Conservation (phyloP, 2,329 filamentous ascomycete genomes). For the Colletotrichum shisoi region DNA sequence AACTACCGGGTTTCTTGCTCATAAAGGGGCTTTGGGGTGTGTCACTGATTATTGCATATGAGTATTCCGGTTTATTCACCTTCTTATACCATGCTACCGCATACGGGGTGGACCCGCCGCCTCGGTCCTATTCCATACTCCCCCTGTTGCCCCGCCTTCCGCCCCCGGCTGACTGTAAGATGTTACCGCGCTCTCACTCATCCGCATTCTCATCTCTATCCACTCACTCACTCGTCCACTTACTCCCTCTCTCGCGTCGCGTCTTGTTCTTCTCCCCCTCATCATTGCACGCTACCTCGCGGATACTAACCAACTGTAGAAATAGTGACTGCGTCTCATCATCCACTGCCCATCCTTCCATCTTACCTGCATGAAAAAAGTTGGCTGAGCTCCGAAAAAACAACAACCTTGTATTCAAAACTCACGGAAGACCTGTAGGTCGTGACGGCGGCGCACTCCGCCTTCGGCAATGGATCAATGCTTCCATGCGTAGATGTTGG, state of each 20-base stretch:
- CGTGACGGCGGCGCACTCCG: not conserved
- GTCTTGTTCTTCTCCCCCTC: not conserved
- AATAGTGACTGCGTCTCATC: slow-evolving; percentile 20
- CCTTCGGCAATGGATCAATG: not conserved
- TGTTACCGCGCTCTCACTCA: slow-evolving; percentile 10
- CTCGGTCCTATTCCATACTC: slow-evolving; percentile 12
- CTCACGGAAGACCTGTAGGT: not conserved
- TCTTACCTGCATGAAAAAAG: slow-evolving; percentile 34
- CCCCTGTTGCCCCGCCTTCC: slow-evolving; percentile 13
- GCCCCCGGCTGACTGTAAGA: slow-evolving; percentile 11
- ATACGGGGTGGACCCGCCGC: not conserved
- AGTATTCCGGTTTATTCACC: not conserved
- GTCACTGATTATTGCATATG: slow-evolving; percentile 5
- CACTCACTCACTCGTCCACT: slow-evolving; percentile 10
- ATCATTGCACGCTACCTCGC: not conserved
- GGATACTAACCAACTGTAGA: slow-evolving; percentile 19
- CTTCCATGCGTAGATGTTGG: not conserved
- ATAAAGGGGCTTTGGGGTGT: not conserved
- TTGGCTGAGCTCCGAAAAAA: not conserved
- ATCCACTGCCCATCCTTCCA: slow-evolving; percentile 22
- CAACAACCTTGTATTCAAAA: too few species aligned
- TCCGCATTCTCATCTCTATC: slow-evolving; percentile 8
- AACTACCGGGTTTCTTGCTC: slow-evolving; percentile 3
- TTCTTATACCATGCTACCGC: not conserved
- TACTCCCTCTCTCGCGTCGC: not conserved